Base-by-base conservation (phyloP, 176 grass and related monocot species). In the Oryza meyeriana region DNA sequence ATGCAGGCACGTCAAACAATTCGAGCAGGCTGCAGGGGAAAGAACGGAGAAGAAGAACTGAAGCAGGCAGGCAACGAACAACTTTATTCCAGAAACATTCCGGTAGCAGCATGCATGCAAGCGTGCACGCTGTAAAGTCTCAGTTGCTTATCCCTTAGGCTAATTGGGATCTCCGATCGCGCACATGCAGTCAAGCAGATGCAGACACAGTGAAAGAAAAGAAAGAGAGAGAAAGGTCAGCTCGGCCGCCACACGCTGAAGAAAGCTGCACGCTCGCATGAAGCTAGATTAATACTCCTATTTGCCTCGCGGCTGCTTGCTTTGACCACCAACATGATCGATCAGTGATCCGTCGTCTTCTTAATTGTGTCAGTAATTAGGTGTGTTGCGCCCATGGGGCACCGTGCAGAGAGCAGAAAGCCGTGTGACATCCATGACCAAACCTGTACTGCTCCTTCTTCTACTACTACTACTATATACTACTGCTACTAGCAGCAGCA, bases 111-210 rank as follows among this genome's bases (percentile, higher is more conserved):
- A 4, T 42, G 14, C 3, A 72, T 55, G 50, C 50, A 47, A 25
- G 55, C 55, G 55, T 59, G 41, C 69, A 48, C 45, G 26, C 27
- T 47, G 61, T 64, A 64, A 39, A 40, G 20, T 27, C n/a, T 28
- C 64, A 50, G 32, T 59, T 81, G 66, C 78, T 70, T 70, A 40
- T 47, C 47, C 47, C 66, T 28, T 20, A 70, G 78, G 40, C 22
- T 59, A 59, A 8, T 38, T 57, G 64, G 78, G 27, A 70, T 59
- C 78, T 39, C 33, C 11, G 61, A 17, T 28, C 4, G 25, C 20
- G 35, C 14, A 10, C 35, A 31, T 40, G 14, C 25, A 2, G 5
- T 57, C 29, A 39, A 59, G 45, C 78, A 28, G 31, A 75, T 57
- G 8, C 72, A 22, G 29, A n/a, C 72, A 57, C 10, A n/a, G 8